These are phyloP conservation scores for Datisca glomerata DNA, from an alignment of 306 rosid species.

Conservation along the genomic window DNA sequence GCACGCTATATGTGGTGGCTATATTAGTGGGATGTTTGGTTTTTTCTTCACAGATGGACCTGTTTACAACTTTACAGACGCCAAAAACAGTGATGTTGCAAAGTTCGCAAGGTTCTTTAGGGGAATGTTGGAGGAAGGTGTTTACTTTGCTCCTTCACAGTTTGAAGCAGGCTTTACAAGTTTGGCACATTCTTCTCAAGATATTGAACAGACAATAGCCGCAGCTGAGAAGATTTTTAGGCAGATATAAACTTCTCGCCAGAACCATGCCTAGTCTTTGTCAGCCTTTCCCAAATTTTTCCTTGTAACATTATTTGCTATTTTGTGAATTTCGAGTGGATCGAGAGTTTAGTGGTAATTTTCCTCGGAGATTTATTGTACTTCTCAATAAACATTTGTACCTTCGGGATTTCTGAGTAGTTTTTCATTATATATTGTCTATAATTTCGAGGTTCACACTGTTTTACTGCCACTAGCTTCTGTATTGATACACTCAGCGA, in stretches of 20 bases:
- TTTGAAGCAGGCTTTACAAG: slow-evolving; percentile 98
- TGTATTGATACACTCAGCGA: no score
- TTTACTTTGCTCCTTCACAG: slow-evolving; percentile 90
- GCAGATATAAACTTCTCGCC: slow-evolving; percentile 34
- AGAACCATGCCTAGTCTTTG: neutral
- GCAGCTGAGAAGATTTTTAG: slow-evolving; percentile 84
- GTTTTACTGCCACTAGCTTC: no score
- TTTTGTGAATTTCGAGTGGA: slow-evolving; percentile 4
- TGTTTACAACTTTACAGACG: slow-evolving; percentile 63
- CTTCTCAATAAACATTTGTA: no score
- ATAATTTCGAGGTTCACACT: no score
- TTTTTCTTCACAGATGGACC: slow-evolving; percentile 95
- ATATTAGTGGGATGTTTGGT: slow-evolving; percentile 86
- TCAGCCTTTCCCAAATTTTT: neutral
- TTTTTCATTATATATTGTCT: no score
- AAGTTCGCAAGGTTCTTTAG: slow-evolving; percentile 73
- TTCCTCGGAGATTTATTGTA: neutral
- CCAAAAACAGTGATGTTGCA: slow-evolving; percentile 66
- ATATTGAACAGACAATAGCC: slow-evolving; percentile 74
- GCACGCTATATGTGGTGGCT: slow-evolving; percentile 84
- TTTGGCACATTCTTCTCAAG: slow-evolving; percentile 75
- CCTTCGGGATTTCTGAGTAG: no score
- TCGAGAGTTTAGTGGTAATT: slow-evolving; percentile 6
- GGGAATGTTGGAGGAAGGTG: slow-evolving; percentile 93
- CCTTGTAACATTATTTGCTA: neutral